Conservation (phyloP, 2,329 filamentous ascomycete genomes). For the Fusarium heterosporum region DNA sequence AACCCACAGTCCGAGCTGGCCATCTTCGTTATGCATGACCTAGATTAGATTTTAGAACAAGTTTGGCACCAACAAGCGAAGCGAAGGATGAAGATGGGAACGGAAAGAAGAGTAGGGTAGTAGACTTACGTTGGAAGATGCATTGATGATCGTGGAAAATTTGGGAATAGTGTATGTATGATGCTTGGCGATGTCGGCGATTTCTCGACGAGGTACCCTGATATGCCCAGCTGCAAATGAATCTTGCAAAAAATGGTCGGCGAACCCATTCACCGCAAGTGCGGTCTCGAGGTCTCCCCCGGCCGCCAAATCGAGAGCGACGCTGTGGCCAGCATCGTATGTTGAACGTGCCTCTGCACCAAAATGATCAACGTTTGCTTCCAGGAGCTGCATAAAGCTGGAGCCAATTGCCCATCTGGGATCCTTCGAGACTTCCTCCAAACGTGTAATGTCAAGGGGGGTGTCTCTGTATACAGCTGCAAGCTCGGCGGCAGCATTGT, state of each 20-base stretch:
- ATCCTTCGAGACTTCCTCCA: background rate
- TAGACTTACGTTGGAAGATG: background rate
- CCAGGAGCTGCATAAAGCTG: background rate
- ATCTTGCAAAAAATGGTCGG: background rate
- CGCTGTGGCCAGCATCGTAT: background rate
- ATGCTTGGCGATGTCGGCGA: background rate
- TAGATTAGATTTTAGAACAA: background rate
- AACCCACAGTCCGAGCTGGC: background rate
- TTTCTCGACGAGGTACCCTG: background rate
- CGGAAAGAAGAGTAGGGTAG: too few species aligned
- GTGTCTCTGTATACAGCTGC: background rate
- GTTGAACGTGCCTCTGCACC: background rate
- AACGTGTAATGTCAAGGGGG: background rate
- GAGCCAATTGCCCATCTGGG: background rate
- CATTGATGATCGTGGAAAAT: background rate
- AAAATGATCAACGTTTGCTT: background rate
- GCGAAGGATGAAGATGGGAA: too few species aligned
- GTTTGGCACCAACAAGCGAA: too few species aligned
- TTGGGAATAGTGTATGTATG: background rate
- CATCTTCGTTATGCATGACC: background rate
- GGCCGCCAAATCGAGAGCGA: background rate
- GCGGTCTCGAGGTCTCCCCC: background rate
- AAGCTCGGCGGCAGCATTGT: background rate
- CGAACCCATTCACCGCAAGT: background rate
- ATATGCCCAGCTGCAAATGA: background rate